Conservation (phyloP, 75 land plant species). For the Cryptomeria japonica region DNA sequence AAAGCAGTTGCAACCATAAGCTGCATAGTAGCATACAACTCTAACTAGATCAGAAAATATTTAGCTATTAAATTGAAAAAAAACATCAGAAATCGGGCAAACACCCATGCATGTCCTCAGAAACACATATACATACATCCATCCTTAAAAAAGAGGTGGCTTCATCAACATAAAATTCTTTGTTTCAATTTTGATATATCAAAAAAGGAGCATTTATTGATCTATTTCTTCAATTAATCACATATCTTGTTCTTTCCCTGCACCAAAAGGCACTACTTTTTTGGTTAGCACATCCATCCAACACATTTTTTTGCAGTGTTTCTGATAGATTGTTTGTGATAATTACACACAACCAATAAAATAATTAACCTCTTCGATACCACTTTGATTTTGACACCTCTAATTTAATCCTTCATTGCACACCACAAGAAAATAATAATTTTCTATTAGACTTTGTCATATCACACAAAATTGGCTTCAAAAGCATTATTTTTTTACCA, state of each 20-base stretch:
- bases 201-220: not conserved
- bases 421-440: not conserved
- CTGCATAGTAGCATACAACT: conserved; percentile 31
- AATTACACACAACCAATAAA: not conserved
- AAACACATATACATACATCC: not conserved
- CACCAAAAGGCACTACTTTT: not conserved
- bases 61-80: not conserved
- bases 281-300: not conserved
- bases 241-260: not conserved
- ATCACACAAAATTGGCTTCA: not conserved
- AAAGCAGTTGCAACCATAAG: conserved; percentile 97
- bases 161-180: not conserved
- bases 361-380: not conserved
- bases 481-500: not conserved
- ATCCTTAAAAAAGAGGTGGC: no score
- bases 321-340: not conserved
- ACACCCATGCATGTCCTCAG: not conserved
- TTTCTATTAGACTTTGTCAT: not conserved
- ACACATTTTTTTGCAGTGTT: no score
- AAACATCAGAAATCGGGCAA: not conserved
- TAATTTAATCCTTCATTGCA: not conserved
- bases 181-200: not conserved
- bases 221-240: not conserved
- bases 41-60: not conserved
- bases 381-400: not conserved